Percentiles rank a stretch among this genome's conserved stretches.
phyloP scores from a whole-genome alignment of 495 filamentous ascomycete species.

The Hypoxylon fragiforme region DNA sequence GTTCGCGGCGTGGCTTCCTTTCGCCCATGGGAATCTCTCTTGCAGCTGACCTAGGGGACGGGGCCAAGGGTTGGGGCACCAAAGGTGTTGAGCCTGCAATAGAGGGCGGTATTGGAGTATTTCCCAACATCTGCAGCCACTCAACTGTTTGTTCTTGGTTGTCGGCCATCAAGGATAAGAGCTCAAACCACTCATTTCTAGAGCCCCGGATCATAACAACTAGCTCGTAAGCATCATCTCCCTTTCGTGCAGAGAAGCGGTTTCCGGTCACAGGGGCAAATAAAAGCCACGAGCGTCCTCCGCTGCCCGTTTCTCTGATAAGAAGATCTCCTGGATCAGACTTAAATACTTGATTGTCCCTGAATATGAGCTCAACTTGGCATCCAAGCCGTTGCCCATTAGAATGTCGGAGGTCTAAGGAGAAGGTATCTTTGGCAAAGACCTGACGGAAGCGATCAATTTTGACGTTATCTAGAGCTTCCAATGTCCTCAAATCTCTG shows the following conservation, averaged over 20 bases:
- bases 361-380: conserved; percentile 81
- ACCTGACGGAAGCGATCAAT: conserved; percentile 77
- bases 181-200: conserved; percentile 75
- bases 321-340: conserved; percentile 75
- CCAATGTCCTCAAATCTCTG: conserved; percentile 76
- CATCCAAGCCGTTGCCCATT: conserved; percentile 87
- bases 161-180: conserved; percentile 69
- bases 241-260: conserved; percentile 76
- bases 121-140: conserved; percentile 85
- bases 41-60: conserved; percentile 56
- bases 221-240: conserved; percentile 69
- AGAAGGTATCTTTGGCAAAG: conserved; percentile 85
- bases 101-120: conserved; percentile 72
- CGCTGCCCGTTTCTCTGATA: conserved; percentile 81
- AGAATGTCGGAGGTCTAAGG: conserved; percentile 82
- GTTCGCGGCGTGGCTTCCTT: conserved; percentile 42
- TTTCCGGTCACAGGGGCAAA: conserved; percentile 77
- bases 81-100: conserved; percentile 31
- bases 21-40: conserved; percentile 79
- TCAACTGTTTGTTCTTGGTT: conserved; percentile 76
- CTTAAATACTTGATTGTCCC: conserved; percentile 66
- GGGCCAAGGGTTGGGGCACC: conserved; percentile 32
- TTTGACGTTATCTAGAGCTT: conserved; percentile 65
- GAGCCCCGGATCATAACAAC: conserved; percentile 82
- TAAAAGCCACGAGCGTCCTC: conserved; percentile 76